Base-by-base conservation (phyloP, 1,284 basidiomycete genomes). In the Cryptococcus sp. region DNA sequence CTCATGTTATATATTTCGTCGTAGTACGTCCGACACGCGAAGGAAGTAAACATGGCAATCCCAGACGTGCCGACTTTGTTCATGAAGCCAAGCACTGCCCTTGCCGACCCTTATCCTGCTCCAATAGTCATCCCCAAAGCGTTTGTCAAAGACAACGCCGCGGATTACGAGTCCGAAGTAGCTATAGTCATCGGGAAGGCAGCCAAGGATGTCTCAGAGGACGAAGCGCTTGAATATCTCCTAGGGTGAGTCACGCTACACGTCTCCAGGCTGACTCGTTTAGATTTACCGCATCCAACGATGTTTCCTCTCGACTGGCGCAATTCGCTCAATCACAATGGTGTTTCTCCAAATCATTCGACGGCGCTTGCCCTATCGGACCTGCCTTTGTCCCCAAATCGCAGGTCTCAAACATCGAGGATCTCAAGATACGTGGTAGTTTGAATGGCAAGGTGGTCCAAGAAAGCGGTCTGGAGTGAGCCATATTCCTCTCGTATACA, bases 131-230 rank as follows among this genome's bases (percentile, higher is more conserved):
- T 78, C 16, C 76, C 76, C 25, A 69, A 65, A 50, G 56, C 66
- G 5, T 66, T 83, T 49, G 85, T 86, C 1, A 84, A 87, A 66
- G 90, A 90, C 23, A 82, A 86, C 1, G 82, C 87, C 22, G 85
- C 90, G 0, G 93, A 96, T 77, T 95, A 92, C 71, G 93, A 96
- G 73, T 87, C 90, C 49, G 93, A 96, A 70, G 80, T 96, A 15
- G 89, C 86, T 38, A 84, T 94, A 56, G 87, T 95, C 53, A 89
- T 96, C 39, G 91, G 90, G 31, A 90, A 88, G 71, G 77, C 86
- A 0, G 87, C 87, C 35, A 90, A 88, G 80, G 80, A 95, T 69
- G 90, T 94, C 13, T 81, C 83, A 0, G 88, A 89, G 69, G 84
- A 81, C 1, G 84, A 93, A 5, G 91, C 91, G 0, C 78, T 93